Percentiles rank a stretch among this genome's conserved stretches.
Conservation (phyloP, 352 stramenopile genomes). For the Phytophthora quininea region DNA sequence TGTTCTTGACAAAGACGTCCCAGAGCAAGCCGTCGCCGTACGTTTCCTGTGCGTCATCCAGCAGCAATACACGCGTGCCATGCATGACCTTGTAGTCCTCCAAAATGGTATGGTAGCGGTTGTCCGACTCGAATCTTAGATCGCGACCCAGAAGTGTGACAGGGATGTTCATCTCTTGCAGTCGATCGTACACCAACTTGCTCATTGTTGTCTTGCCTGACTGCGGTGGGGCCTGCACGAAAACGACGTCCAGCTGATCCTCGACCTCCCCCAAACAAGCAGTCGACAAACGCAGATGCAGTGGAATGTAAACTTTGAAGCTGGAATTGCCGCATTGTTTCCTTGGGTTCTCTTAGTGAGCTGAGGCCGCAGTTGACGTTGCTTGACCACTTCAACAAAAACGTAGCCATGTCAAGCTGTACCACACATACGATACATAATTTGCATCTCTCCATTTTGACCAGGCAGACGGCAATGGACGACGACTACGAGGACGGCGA, state of each 20-base stretch:
- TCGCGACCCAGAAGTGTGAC: not conserved
- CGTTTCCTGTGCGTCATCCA: not conserved
- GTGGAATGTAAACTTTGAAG: not conserved
- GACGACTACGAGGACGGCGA: slow-evolving; percentile 76
- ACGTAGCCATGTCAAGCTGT: not conserved
- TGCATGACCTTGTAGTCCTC: not conserved
- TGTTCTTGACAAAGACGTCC: not conserved
- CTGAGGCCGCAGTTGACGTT: too few species aligned
- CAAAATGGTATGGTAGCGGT: not conserved
- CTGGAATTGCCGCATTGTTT: too few species aligned
- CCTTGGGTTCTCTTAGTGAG: too few species aligned
- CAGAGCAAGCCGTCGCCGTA: not conserved
- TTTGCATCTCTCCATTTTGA: not conserved
- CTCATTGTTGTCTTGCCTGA: not conserved
- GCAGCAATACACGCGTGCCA: not conserved
- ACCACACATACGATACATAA: too few species aligned
- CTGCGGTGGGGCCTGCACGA: not conserved
- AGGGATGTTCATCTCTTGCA: not conserved
- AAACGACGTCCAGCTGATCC: not conserved
- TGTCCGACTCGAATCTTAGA: not conserved
- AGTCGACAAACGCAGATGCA: not conserved
- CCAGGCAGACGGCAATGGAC: slow-evolving; percentile 18
- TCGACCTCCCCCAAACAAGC: not conserved
- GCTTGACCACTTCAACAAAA: too few species aligned
- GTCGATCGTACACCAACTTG: not conserved